Conservation (phyloP, 140 eudicot species). For the Flaveria floridana region DNA sequence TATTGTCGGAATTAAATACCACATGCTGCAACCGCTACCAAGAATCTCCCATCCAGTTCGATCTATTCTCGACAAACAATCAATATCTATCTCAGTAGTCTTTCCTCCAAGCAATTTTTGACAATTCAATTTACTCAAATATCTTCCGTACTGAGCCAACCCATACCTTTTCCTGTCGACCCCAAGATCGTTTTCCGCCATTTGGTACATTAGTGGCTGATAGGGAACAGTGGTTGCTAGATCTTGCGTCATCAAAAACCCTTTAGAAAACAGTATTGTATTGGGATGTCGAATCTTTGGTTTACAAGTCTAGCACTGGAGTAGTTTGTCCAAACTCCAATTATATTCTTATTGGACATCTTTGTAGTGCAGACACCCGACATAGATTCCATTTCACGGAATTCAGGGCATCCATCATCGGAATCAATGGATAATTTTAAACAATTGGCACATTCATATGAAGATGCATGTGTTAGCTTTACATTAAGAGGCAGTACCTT, state of each 20-base stretch:
- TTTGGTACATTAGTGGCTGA: conserved; percentile 31
- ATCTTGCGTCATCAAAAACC: conserved; percentile 32
- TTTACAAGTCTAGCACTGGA: background rate
- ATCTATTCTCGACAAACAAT: conserved; percentile 11
- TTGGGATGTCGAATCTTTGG: conserved; percentile 19
- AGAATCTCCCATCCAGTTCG: conserved; percentile 30
- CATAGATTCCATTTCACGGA: background rate
- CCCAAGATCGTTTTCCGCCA: conserved; percentile 13
- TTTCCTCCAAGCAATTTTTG: conserved; percentile 31
- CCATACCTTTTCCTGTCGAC: conserved; percentile 33
- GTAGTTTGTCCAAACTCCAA: conserved; percentile 26
- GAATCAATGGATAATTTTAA: background rate
- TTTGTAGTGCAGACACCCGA: conserved; percentile 20
- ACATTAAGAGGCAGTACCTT: conserved; percentile 17
- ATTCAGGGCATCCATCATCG: background rate
- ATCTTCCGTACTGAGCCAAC: conserved; percentile 36
- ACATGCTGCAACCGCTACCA: conserved; percentile 35
- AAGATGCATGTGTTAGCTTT: conserved; percentile 13
- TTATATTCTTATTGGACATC: background rate
- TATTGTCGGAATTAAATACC: conserved; percentile 23
- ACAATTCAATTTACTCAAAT: conserved; percentile 27
- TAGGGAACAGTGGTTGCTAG: conserved; percentile 26
- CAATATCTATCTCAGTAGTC: background rate
- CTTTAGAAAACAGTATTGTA: conserved; percentile 25
- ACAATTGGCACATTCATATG: background rate